A percentile compares a stretch with the other conserved stretches of the same genome.
Evolutionary conservation across 768 basidiomycete genomes (phyloP).

Genomic region (Lactifluus volemus): DNA sequence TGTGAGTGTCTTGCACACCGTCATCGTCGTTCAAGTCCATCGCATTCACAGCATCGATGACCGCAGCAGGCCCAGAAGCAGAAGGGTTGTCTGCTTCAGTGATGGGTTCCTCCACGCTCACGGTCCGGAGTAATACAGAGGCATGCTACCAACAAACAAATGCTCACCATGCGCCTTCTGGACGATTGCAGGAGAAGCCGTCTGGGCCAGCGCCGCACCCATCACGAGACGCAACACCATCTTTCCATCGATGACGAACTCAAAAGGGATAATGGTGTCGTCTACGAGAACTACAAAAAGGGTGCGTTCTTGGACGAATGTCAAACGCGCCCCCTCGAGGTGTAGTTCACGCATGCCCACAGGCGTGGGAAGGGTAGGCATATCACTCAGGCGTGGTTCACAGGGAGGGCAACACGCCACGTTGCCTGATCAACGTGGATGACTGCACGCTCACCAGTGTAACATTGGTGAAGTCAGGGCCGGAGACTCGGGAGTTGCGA

Average conservation of each 20-base stretch:
- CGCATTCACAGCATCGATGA: constrained; percentile 35
- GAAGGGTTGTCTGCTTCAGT: constrained; percentile 34
- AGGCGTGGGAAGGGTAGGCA: constrained; percentile 41
- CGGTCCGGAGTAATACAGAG: constrained; percentile 61
- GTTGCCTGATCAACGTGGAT: constrained; percentile 87
- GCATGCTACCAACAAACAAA: constrained; percentile 73
- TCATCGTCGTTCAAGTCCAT: constrained; percentile 88
- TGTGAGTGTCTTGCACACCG: constrained; percentile 31
- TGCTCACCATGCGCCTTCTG: constrained; percentile 40
- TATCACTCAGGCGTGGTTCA: constrained; percentile 70
- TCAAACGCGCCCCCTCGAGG: constrained; percentile 66
- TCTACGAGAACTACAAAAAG: constrained; percentile 65
- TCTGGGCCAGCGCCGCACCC: constrained; percentile 51
- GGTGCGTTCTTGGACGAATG: constrained; percentile 71
- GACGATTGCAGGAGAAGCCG: constrained; percentile 53
- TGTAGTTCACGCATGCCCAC: constrained; percentile 40
- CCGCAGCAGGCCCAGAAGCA: constrained; percentile 38
- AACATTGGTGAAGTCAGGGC: too few relatives aligned
- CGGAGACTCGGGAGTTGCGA: too few relatives aligned
- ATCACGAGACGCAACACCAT: constrained; percentile 56
- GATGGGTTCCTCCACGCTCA: constrained; percentile 55
- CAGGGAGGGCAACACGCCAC: constrained; percentile 57
- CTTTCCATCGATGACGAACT: constrained; percentile 67
- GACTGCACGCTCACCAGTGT: too few relatives aligned
- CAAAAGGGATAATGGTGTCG: constrained; percentile 69